Conservation (phyloP, 495 filamentous ascomycete species). For the Podospora pseudopauciseta region DNA sequence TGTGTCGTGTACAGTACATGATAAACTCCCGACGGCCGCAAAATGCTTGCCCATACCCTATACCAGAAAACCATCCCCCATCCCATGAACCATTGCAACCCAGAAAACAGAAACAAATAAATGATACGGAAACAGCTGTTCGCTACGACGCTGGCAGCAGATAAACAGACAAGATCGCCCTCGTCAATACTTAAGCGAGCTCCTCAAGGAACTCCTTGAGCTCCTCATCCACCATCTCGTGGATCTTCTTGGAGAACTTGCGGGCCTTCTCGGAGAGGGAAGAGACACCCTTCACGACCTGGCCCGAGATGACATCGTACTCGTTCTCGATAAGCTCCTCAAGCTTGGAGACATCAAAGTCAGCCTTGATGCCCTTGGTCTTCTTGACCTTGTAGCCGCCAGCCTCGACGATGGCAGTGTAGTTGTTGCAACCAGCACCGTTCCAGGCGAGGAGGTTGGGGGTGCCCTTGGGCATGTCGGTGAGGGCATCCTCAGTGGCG, state of each 20-base stretch:
- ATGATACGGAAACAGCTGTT: constrained; percentile 9
- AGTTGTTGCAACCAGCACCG: constrained; percentile 91
- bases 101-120: constrained; percentile 11
- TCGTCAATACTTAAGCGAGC: constrained; percentile 38
- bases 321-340: constrained; percentile 61
- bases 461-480: constrained; percentile 81
- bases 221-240: constrained; percentile 59
- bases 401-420: constrained; percentile 72
- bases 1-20: constrained; percentile 42
- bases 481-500: constrained; percentile 74
- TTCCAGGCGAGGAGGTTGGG: constrained; percentile 94
- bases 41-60: constrained; percentile 26
- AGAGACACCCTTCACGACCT: constrained; percentile 48
- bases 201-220: constrained; percentile 66
- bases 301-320: constrained; percentile 51
- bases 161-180: constrained; percentile 4
- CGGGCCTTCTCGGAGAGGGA: constrained; percentile 46
- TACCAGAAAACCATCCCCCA: constrained; percentile 26
- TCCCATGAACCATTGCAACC: constrained; percentile 21
- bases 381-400: constrained; percentile 54
- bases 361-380: constrained; percentile 28
- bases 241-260: constrained; percentile 51
- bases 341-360: constrained; percentile 45
- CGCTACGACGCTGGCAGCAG: constrained; percentile 14
- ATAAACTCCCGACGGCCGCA: constrained; percentile 29